phyloP scores from a whole-genome alignment of 2,329 filamentous ascomycete genomes.

The Colletotrichum sp. region DNA sequence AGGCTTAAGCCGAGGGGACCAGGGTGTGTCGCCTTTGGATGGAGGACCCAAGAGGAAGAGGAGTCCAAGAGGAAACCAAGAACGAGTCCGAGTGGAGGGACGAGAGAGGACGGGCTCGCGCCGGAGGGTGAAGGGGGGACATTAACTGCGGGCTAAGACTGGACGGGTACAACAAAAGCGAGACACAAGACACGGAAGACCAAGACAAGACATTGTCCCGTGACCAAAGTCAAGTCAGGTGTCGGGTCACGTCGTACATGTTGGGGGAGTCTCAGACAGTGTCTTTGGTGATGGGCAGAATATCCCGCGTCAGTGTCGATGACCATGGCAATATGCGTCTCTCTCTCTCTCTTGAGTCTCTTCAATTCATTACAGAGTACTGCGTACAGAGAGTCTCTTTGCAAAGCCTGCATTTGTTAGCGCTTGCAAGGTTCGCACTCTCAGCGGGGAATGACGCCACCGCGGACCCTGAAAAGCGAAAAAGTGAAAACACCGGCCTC shows the following conservation, averaged over 20 bases:
- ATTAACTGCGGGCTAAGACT: neutral
- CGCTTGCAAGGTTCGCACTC: neutral
- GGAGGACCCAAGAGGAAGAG: neutral
- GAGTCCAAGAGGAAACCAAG: neutral
- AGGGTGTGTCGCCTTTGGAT: neutral
- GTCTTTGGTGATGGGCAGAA: neutral
- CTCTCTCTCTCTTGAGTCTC: neutral
- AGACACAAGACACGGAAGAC: neutral
- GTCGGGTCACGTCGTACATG: neutral
- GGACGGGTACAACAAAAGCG: neutral
- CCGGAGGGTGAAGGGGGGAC: neutral
- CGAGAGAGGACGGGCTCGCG: neutral
- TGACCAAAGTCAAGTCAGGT: neutral
- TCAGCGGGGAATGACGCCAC: constrained; percentile 4
- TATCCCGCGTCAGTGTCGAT: neutral
- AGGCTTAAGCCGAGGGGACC: neutral
- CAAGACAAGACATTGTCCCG: neutral
- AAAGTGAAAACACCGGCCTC: neutral
- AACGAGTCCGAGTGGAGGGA: neutral
- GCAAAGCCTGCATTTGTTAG: neutral
- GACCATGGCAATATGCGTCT: neutral
- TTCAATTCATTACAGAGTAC: neutral
- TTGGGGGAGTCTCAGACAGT: neutral
- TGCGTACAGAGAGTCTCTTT: neutral
- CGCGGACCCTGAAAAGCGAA: neutral